These are phyloP conservation scores for Pseudogymnoascus sp. DNA, from an alignment of 2,329 filamentous ascomycete genomes.

Conservation along the genomic window DNA sequence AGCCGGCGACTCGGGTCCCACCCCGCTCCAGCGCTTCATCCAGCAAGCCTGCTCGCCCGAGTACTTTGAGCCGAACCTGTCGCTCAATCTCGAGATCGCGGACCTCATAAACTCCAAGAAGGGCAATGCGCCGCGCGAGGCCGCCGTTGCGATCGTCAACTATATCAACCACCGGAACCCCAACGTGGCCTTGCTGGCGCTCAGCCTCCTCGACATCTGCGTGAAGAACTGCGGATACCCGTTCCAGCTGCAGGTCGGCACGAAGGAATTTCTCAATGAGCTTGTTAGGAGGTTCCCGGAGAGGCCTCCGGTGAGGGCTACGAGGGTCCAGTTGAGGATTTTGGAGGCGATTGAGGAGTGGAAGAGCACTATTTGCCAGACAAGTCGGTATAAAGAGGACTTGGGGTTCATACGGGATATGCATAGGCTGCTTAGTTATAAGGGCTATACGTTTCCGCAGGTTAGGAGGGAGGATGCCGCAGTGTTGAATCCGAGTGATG, in stretches of 20 bases:
- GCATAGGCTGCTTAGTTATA: conserved; percentile 92
- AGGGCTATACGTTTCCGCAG: conserved; percentile 93
- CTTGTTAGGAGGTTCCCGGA: conserved; percentile 94
- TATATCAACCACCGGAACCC: conserved; percentile 96
- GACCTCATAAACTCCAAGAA: conserved; percentile 98
- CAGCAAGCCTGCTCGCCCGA: conserved; percentile 93
- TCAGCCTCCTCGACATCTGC: conserved; percentile 93
- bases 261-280: conserved; percentile 98
- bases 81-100: conserved; percentile 89
- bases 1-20: conserved; percentile 69
- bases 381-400: conserved; percentile 94
- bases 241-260: conserved; percentile 96
- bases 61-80: conserved; percentile 97
- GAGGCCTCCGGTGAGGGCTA: conserved; percentile 76
- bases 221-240: conserved; percentile 99
- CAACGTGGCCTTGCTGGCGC: conserved; percentile 83
- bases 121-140: conserved; percentile 89
- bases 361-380: conserved; percentile 96
- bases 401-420: conserved; percentile 94
- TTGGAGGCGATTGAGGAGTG: conserved; percentile 97
- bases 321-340: conserved; percentile 84
- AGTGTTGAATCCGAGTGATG: conserved; percentile 92
- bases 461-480: conserved; percentile 89
- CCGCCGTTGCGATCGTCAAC: conserved; percentile 84
- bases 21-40: conserved; percentile 90